A percentile compares a stretch with the other conserved stretches of the same genome.
Conservation (phyloP, 139 green algal genomes). For the Chloropicon primus region DNA sequence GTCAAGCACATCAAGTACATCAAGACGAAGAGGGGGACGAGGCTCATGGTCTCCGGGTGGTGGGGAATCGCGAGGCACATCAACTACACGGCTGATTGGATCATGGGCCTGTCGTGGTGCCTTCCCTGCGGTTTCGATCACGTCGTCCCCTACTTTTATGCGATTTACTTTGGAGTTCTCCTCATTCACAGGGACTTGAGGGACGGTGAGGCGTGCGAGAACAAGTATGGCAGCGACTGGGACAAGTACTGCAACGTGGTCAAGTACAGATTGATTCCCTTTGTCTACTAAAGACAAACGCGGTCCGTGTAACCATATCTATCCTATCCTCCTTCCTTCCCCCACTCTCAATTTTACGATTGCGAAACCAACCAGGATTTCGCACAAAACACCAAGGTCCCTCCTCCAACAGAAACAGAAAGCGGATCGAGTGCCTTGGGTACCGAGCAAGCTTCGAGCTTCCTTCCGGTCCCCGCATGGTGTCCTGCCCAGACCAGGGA, state of each 20-base stretch:
- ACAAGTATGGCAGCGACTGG: slow-evolving; percentile 94
- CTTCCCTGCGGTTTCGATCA: slow-evolving; percentile 66
- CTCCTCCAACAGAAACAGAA: too few species aligned
- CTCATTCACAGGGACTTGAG: slow-evolving; percentile 28
- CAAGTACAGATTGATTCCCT: slow-evolving; percentile 74
- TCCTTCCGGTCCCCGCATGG: not conserved
- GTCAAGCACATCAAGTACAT: slow-evolving; percentile 66
- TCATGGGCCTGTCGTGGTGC: slow-evolving; percentile 86
- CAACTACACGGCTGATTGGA: slow-evolving; percentile 90
- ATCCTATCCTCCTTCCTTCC: too few species aligned
- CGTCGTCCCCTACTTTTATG: slow-evolving; percentile 90
- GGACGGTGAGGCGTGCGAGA: slow-evolving; percentile 49
- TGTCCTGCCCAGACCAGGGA: not conserved
- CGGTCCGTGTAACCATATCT: too few species aligned
- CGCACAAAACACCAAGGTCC: too few species aligned
- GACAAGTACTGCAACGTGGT: slow-evolving; percentile 84
- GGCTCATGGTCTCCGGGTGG: slow-evolving; percentile 75
- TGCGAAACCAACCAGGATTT: not conserved
- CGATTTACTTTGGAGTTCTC: slow-evolving; percentile 81
- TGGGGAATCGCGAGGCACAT: slow-evolving; percentile 81
- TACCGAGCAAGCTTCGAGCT: too few species aligned
- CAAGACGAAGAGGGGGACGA: slow-evolving; percentile 59
- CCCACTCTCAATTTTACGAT: too few species aligned
- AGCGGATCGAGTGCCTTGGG: too few species aligned
- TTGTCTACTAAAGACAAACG: slow-evolving; percentile 60